Conservation (phyloP, 116 monocot genomes). For the Iris pallida region DNA sequence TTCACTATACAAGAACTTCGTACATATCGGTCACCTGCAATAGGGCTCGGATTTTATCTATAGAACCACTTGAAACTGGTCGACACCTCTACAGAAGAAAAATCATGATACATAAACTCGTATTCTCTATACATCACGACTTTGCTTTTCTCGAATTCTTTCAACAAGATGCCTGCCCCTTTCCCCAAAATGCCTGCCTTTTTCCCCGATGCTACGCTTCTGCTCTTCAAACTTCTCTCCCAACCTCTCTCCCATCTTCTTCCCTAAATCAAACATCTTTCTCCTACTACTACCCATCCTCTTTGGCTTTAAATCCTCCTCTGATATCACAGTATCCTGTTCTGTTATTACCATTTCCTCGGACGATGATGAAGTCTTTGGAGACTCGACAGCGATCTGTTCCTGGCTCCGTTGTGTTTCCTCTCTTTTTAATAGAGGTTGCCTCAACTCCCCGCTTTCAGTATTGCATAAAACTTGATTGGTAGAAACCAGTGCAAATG, state of each 20-base stretch:
- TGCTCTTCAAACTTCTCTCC: conserved; percentile 96
- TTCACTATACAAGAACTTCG: too few species aligned
- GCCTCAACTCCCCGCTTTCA: conserved; percentile 28
- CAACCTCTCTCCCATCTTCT: conserved; percentile 77
- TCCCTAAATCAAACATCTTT: conserved; percentile 81
- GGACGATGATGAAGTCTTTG: conserved; percentile 20
- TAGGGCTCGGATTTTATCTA: too few species aligned
- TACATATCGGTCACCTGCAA: too few species aligned
- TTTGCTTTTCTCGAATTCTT: conserved; percentile 70
- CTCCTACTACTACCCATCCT: conserved; percentile 52
- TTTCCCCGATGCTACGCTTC: conserved; percentile 69
- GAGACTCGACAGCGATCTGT: conserved; percentile 9
- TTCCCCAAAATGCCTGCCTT: conserved; percentile 70
- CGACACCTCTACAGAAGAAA: too few species aligned
- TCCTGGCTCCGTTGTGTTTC: conserved; percentile 13
- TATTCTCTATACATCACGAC: conserved; percentile 8
- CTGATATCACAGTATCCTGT: conserved; percentile 8
- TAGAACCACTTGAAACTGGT: too few species aligned
- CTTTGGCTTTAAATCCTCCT: conserved; percentile 53
- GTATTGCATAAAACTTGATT: neutral
- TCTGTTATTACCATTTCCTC: conserved; percentile 8
- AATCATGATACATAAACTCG: too few species aligned
- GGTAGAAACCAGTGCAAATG: neutral
- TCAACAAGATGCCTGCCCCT: conserved; percentile 79
- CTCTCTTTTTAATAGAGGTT: conserved; percentile 21